These are phyloP conservation scores for Carex pumila DNA, from an alignment of 176 grass and related monocot species.

Conservation along the genomic window DNA sequence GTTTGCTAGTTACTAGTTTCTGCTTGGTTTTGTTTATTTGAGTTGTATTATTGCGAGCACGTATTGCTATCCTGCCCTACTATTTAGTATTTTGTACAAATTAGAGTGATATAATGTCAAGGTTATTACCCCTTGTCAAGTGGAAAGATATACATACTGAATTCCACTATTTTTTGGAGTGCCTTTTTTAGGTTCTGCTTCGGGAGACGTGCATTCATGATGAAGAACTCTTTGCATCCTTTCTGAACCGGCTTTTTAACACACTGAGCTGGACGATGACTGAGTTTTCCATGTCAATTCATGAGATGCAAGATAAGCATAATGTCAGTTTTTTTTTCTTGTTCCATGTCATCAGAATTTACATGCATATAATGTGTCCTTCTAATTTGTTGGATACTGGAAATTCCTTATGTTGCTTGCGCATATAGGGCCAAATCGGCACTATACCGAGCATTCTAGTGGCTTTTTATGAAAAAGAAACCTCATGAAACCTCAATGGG, in stretches of 20 bases:
- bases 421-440: not conserved
- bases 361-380: not conserved
- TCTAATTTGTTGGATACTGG: not conserved
- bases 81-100: not conserved
- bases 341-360: not conserved
- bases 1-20: not conserved
- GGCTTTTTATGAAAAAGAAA: not conserved
- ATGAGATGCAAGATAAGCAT: constrained; percentile 90
- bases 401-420: not conserved
- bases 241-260: constrained; percentile 83
- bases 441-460: not conserved
- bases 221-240: constrained; percentile 64
- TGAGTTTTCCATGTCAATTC: constrained; percentile 80
- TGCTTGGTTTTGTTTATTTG: not conserved
- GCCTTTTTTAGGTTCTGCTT: constrained; percentile 44
- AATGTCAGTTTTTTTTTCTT: constrained; percentile 31
- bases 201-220: constrained; percentile 62
- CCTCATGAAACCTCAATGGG: not conserved
- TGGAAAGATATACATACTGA: not conserved
- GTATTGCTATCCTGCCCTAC: not conserved
- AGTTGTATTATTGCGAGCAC: not conserved
- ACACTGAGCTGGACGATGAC: constrained; percentile 91
- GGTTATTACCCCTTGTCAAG: not conserved
- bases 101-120: not conserved
- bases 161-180: constrained; percentile 4